phyloP scores from a whole-genome alignment of 106 monocot species.

The Triglochin maritima region DNA sequence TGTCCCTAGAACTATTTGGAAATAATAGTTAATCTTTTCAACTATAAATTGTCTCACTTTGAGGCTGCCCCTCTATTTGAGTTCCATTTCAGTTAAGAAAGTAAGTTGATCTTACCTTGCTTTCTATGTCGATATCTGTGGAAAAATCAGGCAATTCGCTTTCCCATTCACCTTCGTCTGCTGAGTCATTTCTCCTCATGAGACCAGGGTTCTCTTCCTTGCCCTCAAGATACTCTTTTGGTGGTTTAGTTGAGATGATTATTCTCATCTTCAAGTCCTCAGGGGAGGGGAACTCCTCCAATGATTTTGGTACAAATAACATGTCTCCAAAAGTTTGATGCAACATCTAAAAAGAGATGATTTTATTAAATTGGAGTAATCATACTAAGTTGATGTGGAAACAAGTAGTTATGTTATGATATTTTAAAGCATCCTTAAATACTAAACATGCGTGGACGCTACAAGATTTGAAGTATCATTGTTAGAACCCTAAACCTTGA shows the following conservation, averaged over 20 bases:
- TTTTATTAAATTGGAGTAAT: background rate
- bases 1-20: too few species aligned
- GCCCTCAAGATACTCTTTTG: slow-evolving; percentile 15
- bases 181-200: background rate
- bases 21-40: too few species aligned
- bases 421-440: too few species aligned
- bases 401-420: too few species aligned
- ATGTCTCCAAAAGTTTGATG: slow-evolving; percentile 43
- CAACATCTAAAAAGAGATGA: slow-evolving; percentile 1
- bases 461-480: too few species aligned
- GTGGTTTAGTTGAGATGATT: slow-evolving; percentile 44
- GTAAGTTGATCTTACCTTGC: background rate
- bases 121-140: background rate
- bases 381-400: too few species aligned
- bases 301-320: slow-evolving; percentile 26
- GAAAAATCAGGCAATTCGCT: background rate
- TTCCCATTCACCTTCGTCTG: slow-evolving; percentile 3
- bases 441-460: too few species aligned
- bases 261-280: slow-evolving; percentile 25
- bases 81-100: too few species aligned
- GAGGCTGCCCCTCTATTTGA: too few species aligned
- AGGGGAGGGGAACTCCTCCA: slow-evolving; percentile 44
- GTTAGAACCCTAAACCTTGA: background rate
- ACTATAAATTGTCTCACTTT: too few species aligned
- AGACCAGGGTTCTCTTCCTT: background rate